Evolutionary conservation across 768 basidiomycete genomes (phyloP), one percentile per base, ranked within the genome.

Genomic region (Amanita jacksonii): DNA sequence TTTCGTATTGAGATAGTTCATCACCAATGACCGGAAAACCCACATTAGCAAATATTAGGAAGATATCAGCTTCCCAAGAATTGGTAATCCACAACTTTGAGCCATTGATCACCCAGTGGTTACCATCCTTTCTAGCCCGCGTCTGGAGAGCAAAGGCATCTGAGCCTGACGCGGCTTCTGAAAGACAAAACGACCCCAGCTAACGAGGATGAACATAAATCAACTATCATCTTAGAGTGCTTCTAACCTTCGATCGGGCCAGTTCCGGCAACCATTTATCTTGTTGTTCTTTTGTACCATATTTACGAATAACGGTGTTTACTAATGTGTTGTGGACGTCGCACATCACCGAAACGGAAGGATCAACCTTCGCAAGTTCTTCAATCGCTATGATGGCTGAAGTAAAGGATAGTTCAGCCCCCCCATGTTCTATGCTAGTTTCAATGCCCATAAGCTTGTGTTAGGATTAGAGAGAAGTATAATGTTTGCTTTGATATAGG

Each of bases 11-110:
- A 31, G 6, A 8, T n/a, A 31, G 16, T 22, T 8, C 27, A 46
- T 36, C 27, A 4, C 22, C 5, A 23, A 35, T 18, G 15, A 25
- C 12, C 33, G 9, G 19, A 36, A 15, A 28, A 58, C 76, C 47
- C 46, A 91, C 89, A 49, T 89, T 99, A 41, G 96, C 96, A 49
- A 99, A 98, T 38, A 98, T 86, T 52, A 94, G 80, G 69, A 86
- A 87, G 31, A 93, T 73, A 36, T 91, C 87, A 1, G 90, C 91
- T 62, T 93, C 90, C 47, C 79, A 74, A 0, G 91, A 93, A 64
- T 97, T 97, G 19, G 92, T 94, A 48, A 97, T 96, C 92, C 92
- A 96, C 92, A 94, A 93, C 70, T 99, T 99, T 45, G 89, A 88
- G n/a, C 96, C 96, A 53, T 91, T 93, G 42, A 99, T 60, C 23